These are phyloP conservation scores for Rhizopogon vinicolor DNA, from an alignment of 768 basidiomycete genomes.

Conservation along the genomic window DNA sequence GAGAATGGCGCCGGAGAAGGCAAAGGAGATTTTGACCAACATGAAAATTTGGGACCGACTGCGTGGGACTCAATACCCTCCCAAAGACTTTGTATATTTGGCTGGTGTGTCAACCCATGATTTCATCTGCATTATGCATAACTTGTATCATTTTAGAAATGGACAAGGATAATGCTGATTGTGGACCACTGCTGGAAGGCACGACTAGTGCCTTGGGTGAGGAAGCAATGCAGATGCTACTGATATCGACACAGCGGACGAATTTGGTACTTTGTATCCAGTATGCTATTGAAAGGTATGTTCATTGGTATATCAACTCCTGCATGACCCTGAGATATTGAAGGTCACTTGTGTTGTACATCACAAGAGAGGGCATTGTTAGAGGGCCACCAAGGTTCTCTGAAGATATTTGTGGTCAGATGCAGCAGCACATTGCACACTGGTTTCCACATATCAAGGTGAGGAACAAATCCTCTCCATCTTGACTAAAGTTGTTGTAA, in stretches of 20 bases:
- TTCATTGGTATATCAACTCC: no score
- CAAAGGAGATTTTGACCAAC: slow-evolving; percentile 1
- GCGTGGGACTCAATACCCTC: not conserved
- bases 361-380: no score
- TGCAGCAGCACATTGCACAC: no score
- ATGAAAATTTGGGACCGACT: not conserved
- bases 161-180: slow-evolving; percentile 8
- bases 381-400: no score
- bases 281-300: not conserved
- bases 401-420: no score
- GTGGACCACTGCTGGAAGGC: slow-evolving; percentile 8
- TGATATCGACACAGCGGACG: slow-evolving; percentile 21
- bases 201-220: slow-evolving; percentile 17
- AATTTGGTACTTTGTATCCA: slow-evolving; percentile 11
- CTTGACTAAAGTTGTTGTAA: no score
- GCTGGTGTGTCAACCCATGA: not conserved
- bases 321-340: no score
- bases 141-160: slow-evolving; percentile 8
- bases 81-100: not conserved
- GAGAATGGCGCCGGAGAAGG: slow-evolving; percentile 8
- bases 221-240: slow-evolving; percentile 11
- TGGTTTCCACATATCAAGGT: no score
- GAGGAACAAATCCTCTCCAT: no score
- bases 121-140: no score
- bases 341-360: no score